Evolutionary conservation across 495 filamentous ascomycete species (phyloP).

Genomic region (Usnea hakonensis): DNA sequence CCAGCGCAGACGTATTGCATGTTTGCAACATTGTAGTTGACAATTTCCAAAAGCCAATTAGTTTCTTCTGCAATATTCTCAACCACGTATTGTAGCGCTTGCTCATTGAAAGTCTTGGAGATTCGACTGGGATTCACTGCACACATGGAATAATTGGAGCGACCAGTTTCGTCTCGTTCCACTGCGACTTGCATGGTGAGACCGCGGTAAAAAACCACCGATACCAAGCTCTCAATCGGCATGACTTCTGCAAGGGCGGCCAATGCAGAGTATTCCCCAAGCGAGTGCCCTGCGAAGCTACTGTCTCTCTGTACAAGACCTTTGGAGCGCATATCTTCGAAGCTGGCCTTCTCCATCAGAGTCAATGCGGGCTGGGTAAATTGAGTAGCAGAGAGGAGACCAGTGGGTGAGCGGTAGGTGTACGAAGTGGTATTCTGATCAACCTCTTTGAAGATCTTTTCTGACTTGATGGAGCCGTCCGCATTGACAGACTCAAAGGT

Average conservation of each 20-base stretch:
- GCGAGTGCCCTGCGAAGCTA: constrained; percentile 94
- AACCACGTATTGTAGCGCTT: constrained; percentile 90
- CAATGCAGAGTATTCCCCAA: constrained; percentile 96
- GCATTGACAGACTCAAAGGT: constrained; percentile 92
- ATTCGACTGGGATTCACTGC: constrained; percentile 97
- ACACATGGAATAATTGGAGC: constrained; percentile 98
- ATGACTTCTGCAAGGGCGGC: constrained; percentile 97
- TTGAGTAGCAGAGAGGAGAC: constrained; percentile 93
- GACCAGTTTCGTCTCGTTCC: constrained; percentile 84
- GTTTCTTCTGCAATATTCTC: constrained; percentile 88
- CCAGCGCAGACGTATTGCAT: constrained; percentile 98
- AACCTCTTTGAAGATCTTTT: constrained; percentile 99
- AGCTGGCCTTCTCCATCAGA: constrained; percentile 98
- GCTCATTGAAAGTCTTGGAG: constrained; percentile 95
- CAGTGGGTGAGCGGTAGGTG: constrained; percentile 92
- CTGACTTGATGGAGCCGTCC: constrained; percentile 89
- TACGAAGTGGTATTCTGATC: constrained; percentile 86
- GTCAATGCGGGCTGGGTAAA: constrained; percentile 97
- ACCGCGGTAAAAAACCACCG: constrained; percentile 97
- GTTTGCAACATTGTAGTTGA: constrained; percentile 98
- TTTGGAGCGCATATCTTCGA: constrained; percentile 97
- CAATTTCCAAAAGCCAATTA: constrained; percentile 92
- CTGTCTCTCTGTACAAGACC: constrained; percentile 92
- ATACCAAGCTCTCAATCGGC: constrained; percentile 96
- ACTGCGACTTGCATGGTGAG: constrained; percentile 99